A percentile compares a stretch with the other conserved stretches of the same genome.
Conservation (phyloP, 306 rosid genomes). For the Rubus idaeus region DNA sequence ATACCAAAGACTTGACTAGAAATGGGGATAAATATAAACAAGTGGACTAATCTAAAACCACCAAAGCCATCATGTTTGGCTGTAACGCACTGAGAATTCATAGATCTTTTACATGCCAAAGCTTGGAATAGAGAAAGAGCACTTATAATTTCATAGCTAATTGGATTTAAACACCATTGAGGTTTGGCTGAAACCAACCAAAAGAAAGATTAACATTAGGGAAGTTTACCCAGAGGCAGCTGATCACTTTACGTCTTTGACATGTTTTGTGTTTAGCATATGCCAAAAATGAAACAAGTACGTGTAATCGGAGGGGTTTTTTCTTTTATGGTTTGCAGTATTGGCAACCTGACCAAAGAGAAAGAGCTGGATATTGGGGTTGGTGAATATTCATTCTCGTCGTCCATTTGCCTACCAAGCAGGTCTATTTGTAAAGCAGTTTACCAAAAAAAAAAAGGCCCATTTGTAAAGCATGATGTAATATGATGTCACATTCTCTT, state of each 20-base stretch:
- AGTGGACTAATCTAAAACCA: constrained; percentile 24
- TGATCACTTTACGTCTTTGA: neutral
- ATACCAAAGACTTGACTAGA: neutral
- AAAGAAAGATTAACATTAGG: neutral
- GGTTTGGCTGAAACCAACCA: neutral
- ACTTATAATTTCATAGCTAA: neutral
- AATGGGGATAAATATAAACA: neutral
- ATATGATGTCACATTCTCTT: too few relatives aligned
- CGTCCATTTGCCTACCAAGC: constrained; percentile 41
- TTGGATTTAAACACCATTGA: neutral
- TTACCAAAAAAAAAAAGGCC: too few relatives aligned
- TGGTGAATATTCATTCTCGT: constrained; percentile 39
- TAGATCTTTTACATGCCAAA: neutral
- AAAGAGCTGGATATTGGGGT: constrained; percentile 23
- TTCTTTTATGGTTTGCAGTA: neutral
- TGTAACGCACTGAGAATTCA: constrained; percentile 44
- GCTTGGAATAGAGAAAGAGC: neutral
- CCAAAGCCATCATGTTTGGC: constrained; percentile 37
- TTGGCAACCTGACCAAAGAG: neutral
- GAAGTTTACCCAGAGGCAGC: neutral
- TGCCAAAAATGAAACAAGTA: neutral
- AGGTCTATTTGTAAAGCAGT: too few relatives aligned
- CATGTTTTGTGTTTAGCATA: neutral
- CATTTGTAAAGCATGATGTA: too few relatives aligned
- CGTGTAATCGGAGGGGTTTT: neutral